Evolutionary conservation across 176 grass and related monocot species (phyloP), one percentile per base, ranked within the genome.

Genomic region (Elymus sibiricus): DNA sequence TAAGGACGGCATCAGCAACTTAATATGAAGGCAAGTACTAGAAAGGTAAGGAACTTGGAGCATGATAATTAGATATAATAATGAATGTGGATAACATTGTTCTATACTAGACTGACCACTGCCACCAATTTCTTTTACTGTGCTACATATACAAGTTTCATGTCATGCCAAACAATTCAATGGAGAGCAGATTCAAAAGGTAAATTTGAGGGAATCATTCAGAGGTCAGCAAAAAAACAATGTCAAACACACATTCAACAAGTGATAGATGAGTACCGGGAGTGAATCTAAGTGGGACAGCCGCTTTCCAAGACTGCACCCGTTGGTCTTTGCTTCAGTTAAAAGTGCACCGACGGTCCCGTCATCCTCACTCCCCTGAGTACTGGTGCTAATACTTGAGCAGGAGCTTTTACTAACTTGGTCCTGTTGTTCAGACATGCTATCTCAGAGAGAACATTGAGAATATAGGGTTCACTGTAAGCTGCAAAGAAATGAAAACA

Each of bases 241-340:
- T 78, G 22, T 79, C 3, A 46, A 34, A 47, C n/a, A 75, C 3
- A 37, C 17, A 79, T 46, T 87, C 58, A 47, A 9, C 22, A 79
- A 76, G 27, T 56, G 46, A 43, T 34, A 67, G 51, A 73, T 51
- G 55, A n/a, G 75, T 98, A 98, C 97, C 79, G 97, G 97, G 84
- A 95, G 95, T 2, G 94, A 98, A 87, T 95, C 97, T 79, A 98
- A 90, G 80, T 98, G 97, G 61, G 97, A 98, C 26, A 98, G 72
- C 42, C 94, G 93, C 51, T 94, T 95, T 74, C 97, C 97, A 71
- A 98, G 94, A 47, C 87, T 95, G 64, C 87, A 87, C 19, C 51
- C 84, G 17, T 64, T 94, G 28, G 64, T 94, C 38, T 92, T 83
- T n/a, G 86, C 86, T 84, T 98, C 93, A n/a, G 93, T 91, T 82